These are phyloP conservation scores for Aspergillus egyptiacus DNA, from an alignment of 495 filamentous ascomycete genomes.

Conservation along the genomic window DNA sequence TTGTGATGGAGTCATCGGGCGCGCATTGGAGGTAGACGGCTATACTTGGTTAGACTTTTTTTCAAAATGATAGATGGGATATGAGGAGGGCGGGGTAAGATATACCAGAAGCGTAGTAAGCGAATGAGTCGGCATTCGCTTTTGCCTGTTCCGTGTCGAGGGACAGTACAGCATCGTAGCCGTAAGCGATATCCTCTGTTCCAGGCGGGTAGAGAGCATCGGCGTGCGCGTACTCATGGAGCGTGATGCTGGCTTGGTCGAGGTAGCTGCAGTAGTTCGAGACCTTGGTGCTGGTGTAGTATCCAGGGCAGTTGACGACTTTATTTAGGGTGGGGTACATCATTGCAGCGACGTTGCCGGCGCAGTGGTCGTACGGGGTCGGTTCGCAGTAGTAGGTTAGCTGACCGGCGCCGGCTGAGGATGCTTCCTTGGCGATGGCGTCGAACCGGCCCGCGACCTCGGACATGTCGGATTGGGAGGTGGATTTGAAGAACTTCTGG, in stretches of 20 bases:
- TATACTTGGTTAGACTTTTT: neutral
- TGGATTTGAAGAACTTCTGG: constrained; percentile 18
- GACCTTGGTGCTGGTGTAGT: constrained; percentile 7
- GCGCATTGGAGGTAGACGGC: constrained; percentile 11
- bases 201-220: constrained; percentile 11
- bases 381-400: constrained; percentile 19
- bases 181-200: constrained; percentile 19
- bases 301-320: constrained; percentile 20
- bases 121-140: constrained; percentile 16
- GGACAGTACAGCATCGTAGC: constrained; percentile 7
- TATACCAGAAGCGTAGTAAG: constrained; percentile 17
- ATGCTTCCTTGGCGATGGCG: constrained; percentile 16
- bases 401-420: constrained; percentile 9
- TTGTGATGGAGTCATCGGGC: neutral
- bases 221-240: constrained; percentile 18
- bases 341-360: constrained; percentile 15
- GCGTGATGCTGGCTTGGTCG: constrained; percentile 11
- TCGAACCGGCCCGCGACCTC: constrained; percentile 15
- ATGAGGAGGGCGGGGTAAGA: neutral
- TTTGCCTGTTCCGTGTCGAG: constrained; percentile 8
- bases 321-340: constrained; percentile 12
- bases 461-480: constrained; percentile 1
- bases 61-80: neutral
- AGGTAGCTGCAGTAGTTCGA: constrained; percentile 12
- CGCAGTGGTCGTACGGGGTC: constrained; percentile 12